phyloP scores from a whole-genome alignment of 768 basidiomycete genomes.

The Lyophyllum semitale region DNA sequence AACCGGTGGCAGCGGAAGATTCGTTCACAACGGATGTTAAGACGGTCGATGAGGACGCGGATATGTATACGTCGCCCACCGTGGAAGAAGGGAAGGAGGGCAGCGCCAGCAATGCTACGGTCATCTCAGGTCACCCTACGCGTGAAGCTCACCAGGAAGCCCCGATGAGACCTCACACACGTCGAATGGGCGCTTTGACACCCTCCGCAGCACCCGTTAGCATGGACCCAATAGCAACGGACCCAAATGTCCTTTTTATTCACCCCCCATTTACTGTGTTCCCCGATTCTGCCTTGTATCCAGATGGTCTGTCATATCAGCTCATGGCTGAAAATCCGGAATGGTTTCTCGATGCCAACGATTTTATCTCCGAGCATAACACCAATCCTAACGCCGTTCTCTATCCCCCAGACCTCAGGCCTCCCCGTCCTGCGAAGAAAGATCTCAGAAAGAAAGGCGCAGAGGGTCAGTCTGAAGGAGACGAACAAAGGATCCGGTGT shows the following conservation, averaged over 20 bases:
- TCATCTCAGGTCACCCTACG: no score
- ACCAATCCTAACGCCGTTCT: constrained; percentile 57
- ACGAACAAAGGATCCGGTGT: constrained; percentile 77
- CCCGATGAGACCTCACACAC: constrained; percentile 42
- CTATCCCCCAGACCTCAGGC: constrained; percentile 78
- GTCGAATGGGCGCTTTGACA: constrained; percentile 34
- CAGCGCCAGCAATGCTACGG: no score
- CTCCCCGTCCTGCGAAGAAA: constrained; percentile 80
- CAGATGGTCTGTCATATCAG: constrained; percentile 71
- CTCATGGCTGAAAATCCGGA: constrained; percentile 75
- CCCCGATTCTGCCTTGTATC: constrained; percentile 58
- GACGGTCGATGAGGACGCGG: no score
- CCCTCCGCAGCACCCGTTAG: constrained; percentile 48
- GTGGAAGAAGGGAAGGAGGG: no score
- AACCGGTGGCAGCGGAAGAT: no score
- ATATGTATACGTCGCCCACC: no score
- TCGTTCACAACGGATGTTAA: no score
- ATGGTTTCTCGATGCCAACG: constrained; percentile 75
- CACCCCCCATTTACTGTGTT: constrained; percentile 74
- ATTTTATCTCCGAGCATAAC: constrained; percentile 55
- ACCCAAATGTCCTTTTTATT: constrained; percentile 68
- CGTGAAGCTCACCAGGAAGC: no score
- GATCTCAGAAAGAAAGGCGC: constrained; percentile 67
- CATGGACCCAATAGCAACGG: constrained; percentile 71
- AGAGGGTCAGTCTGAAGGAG: constrained; percentile 79